A percentile compares a stretch with the other conserved stretches of the same genome.
phyloP scores from a whole-genome alignment of 306 rosid species.

The Hylodesmum podocarpum region DNA sequence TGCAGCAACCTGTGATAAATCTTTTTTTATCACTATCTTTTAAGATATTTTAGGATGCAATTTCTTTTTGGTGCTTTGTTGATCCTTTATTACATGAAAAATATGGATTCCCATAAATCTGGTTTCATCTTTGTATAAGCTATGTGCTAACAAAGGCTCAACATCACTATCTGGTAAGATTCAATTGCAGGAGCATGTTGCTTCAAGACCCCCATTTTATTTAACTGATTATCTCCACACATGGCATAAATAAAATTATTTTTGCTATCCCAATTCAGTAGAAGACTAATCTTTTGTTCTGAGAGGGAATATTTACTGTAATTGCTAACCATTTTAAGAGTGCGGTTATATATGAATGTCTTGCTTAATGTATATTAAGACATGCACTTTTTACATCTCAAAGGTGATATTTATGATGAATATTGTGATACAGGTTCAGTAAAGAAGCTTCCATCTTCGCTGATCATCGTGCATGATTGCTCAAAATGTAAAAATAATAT shows the following conservation, averaged over 20 bases:
- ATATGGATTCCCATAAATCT: not conserved
- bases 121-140: not conserved
- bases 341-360: not conserved
- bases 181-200: constrained; percentile 9
- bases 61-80: not conserved
- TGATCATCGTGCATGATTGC: constrained; percentile 60
- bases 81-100: not conserved
- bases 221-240: not conserved
- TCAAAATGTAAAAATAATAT: constrained; percentile 51
- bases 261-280: not conserved
- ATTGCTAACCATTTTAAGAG: too few relatives aligned
- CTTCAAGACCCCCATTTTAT: not conserved
- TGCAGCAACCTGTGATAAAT: constrained; percentile 17
- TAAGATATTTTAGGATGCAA: not conserved
- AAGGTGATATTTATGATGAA: constrained; percentile 24
- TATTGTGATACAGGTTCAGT: constrained; percentile 59
- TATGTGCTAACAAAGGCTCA: constrained; percentile 12
- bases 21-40: not conserved
- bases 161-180: not conserved
- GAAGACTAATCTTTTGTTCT: constrained; percentile 1
- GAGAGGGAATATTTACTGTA: too few relatives aligned
- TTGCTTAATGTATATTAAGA: constrained; percentile 17
- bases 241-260: not conserved
- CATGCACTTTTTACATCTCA: not conserved
- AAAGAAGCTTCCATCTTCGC: constrained; percentile 49